These are phyloP conservation scores for Clitopilus hobsonii DNA, from an alignment of 768 basidiomycete genomes.

Conservation along the genomic window DNA sequence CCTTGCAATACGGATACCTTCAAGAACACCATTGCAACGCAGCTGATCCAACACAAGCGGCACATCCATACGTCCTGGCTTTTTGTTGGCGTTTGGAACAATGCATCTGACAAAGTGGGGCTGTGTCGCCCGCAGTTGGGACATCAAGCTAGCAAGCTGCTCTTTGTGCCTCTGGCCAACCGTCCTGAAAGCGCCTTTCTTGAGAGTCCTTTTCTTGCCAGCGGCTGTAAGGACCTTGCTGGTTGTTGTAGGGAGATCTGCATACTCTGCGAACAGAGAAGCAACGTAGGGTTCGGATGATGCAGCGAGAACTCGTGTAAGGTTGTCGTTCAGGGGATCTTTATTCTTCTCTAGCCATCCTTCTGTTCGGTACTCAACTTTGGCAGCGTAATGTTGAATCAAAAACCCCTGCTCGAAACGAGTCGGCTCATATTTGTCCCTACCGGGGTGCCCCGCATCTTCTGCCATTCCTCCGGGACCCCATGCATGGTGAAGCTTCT, in stretches of 20 bases:
- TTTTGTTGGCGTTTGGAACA: slow-evolving; percentile 90
- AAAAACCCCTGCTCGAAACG: slow-evolving; percentile 94
- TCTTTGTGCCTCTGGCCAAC: slow-evolving; percentile 95
- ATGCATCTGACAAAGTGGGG: slow-evolving; percentile 99
- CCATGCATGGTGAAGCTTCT: slow-evolving; percentile 87
- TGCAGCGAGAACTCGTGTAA: slow-evolving; percentile 80
- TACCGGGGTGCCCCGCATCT: slow-evolving; percentile 64
- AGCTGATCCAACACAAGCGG: slow-evolving; percentile 95
- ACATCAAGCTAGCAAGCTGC: slow-evolving; percentile 88
- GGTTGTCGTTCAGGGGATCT: slow-evolving; percentile 95
- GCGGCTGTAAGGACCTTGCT: slow-evolving; percentile 33
- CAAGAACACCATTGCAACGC: slow-evolving; percentile 97
- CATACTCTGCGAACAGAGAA: slow-evolving; percentile 78
- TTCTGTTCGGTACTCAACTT: slow-evolving; percentile 92
- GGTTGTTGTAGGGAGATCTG: slow-evolving; percentile 36
- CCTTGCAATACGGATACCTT: slow-evolving; percentile 96
- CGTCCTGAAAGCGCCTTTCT: slow-evolving; percentile 96
- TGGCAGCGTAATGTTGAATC: slow-evolving; percentile 93
- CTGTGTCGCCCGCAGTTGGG: slow-evolving; percentile 87
- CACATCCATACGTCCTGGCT: slow-evolving; percentile 86
- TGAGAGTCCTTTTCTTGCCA: slow-evolving; percentile 72
- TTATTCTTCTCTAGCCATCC: slow-evolving; percentile 99
- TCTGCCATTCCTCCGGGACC: slow-evolving; percentile 38
- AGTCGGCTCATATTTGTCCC: slow-evolving; percentile 78
- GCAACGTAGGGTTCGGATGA: slow-evolving; percentile 83